Conservation (phyloP, 331 rosid genomes). For the Erythrophleum ivorense region DNA sequence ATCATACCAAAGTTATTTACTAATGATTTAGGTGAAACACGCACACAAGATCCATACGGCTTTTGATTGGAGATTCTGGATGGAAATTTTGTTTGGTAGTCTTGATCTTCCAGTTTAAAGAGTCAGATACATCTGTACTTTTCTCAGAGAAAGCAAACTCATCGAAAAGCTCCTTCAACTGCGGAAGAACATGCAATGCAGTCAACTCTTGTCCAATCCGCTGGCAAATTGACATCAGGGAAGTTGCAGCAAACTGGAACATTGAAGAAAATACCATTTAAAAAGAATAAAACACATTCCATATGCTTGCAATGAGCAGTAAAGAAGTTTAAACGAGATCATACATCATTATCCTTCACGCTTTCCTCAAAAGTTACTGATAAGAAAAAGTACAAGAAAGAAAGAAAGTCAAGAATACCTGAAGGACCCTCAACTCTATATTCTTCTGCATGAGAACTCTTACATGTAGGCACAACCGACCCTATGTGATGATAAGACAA, state of each 20-base stretch:
- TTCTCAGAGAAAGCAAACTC: conserved; percentile 92
- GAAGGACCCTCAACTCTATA: conserved; percentile 77
- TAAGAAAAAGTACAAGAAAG: no score
- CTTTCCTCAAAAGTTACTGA: no score
- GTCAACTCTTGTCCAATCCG: conserved; percentile 89
- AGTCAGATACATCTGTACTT: conserved; percentile 57
- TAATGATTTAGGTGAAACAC: no score
- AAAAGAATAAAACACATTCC: no score
- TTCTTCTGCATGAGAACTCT: conserved; percentile 75
- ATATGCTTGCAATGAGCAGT: no score
- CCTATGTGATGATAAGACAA: no score
- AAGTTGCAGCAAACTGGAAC: conserved; percentile 83
- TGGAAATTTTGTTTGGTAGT: conserved; percentile 53
- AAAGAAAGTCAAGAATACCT: conserved; percentile 70
- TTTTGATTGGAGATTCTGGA: conserved; percentile 67
- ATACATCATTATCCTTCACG: no score
- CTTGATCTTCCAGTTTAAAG: conserved; percentile 64
- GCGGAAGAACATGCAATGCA: conserved; percentile 79
- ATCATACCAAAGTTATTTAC: no score
- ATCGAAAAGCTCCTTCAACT: conserved; percentile 81
- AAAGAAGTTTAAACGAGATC: no score
- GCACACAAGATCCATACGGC: conserved; percentile 86
- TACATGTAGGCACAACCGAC: conserved; percentile 53
- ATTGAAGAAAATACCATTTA: no score
- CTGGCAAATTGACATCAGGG: conserved; percentile 75